Evolutionary conservation across 1,284 basidiomycete species (phyloP).

Genomic region (Ganoderma sinense): DNA sequence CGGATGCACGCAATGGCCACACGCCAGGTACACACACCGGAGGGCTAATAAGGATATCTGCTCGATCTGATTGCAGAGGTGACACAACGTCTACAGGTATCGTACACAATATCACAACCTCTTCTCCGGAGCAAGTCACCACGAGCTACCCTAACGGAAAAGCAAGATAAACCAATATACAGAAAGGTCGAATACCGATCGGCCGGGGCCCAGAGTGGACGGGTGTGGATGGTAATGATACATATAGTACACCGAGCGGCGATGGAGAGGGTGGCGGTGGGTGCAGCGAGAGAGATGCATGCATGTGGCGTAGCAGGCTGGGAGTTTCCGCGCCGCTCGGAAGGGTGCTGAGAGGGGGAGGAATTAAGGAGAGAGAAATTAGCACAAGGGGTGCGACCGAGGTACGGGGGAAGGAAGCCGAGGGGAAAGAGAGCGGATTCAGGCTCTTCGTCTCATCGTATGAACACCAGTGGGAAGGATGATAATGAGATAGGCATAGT

Average conservation of each 20-base stretch:
- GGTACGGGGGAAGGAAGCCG: background rate
- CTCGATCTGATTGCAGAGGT: background rate
- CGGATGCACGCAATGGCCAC: background rate
- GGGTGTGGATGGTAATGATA: constrained; percentile 6
- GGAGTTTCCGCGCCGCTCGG: background rate
- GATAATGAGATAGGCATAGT: background rate
- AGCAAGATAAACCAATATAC: constrained; percentile 12
- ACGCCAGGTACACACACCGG: background rate
- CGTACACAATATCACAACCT: constrained; percentile 13
- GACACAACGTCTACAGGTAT: constrained; percentile 12
- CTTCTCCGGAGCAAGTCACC: constrained; percentile 10
- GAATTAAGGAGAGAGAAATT: constrained; percentile 6
- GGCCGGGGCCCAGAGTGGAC: background rate
- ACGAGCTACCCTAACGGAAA: background rate
- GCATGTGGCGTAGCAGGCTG: background rate
- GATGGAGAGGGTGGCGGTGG: background rate
- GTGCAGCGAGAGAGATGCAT: background rate
- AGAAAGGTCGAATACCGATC: constrained; percentile 10
- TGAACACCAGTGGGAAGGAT: background rate
- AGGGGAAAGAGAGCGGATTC: background rate
- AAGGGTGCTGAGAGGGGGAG: background rate
- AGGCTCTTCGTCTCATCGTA: background rate
- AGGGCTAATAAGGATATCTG: background rate
- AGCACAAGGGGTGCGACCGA: background rate
- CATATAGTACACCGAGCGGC: constrained; percentile 24